Evolutionary conservation across 805 yeast species (phyloP).

Genomic region (Clavispora asparagi): DNA sequence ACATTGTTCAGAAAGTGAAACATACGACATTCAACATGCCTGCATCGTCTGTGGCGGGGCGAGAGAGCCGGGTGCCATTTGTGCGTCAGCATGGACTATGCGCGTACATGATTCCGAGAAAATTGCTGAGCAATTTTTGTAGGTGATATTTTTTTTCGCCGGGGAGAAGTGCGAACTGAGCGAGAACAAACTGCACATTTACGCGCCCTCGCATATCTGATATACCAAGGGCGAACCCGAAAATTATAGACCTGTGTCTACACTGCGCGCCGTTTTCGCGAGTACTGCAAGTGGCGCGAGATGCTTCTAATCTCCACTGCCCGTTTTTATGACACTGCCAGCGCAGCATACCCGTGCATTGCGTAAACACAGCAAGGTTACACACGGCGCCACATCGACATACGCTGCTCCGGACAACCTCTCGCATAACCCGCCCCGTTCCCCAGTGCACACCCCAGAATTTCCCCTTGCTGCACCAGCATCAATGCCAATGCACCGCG

Average conservation of each 20-base stretch:
- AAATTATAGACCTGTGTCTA: background rate
- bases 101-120: too few relatives aligned
- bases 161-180: background rate
- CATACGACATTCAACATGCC: background rate
- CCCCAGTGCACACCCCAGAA: too few relatives aligned
- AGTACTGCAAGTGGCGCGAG: background rate
- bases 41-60: background rate
- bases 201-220: background rate
- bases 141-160: background rate
- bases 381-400: background rate
- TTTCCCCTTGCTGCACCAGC: too few relatives aligned
- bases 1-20: too few relatives aligned
- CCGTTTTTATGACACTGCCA: background rate
- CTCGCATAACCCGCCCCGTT: too few relatives aligned
- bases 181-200: background rate
- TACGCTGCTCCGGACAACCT: too few relatives aligned
- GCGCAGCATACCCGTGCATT: background rate
- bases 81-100: too few relatives aligned
- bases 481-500: too few relatives aligned
- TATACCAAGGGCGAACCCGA: background rate
- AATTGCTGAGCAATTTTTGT: background rate
- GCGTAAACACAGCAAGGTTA: background rate
- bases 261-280: background rate
- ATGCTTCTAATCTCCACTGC: background rate
- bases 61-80: too few relatives aligned